Evolutionary conservation across 2,329 filamentous ascomycete genomes (phyloP), one percentile per base, ranked within the genome.

Genomic region (Rosellinia necatrix): DNA sequence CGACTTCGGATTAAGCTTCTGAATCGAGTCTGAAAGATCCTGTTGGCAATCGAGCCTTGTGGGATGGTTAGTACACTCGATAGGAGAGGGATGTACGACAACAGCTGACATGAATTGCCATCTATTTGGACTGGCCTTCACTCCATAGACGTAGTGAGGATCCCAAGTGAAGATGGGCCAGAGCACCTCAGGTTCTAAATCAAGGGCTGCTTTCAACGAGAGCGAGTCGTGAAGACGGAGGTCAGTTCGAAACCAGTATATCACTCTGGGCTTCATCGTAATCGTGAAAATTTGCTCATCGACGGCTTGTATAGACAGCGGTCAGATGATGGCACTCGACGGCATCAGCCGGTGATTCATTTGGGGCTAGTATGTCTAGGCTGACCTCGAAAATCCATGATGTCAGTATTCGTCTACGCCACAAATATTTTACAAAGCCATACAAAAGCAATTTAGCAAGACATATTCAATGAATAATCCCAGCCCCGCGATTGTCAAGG

Each of bases 161-260:
- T 91, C 89, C 87, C 88, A 92, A 1, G 86, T 90, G 79, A 89
- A 92, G 41, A 92, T 81, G 1, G 88, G 89, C 76, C 87, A 92
- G 22, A 92, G 75, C 17, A 81, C 83, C 49, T 81, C 81, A 1
- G 89, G 87, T 0, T 88, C 78, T 6, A 92, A 77, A 55, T 88
- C 86, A 6, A 92, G 73, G 0, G 89, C 89, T 2, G 88, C 87
- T 69, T 86, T 81, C 22, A 92, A 76, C 1, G 88, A 88, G 7
- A 88, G 88, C 0, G 87, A 91, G 71, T 92, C 89, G 72, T 92
- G 88, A 2, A 92, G 81, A 17, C 89, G 85, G 9, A 92, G 77
- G 68, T 92, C 89, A 5, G 89, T 92, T 51, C 89, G 83, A 66
- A 91, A 91, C 89, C 89, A 91, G 70, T 90, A 91, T 29, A 91